Conservation (phyloP, 2,329 filamentous ascomycete genomes). For the Monosporascus sp. region DNA sequence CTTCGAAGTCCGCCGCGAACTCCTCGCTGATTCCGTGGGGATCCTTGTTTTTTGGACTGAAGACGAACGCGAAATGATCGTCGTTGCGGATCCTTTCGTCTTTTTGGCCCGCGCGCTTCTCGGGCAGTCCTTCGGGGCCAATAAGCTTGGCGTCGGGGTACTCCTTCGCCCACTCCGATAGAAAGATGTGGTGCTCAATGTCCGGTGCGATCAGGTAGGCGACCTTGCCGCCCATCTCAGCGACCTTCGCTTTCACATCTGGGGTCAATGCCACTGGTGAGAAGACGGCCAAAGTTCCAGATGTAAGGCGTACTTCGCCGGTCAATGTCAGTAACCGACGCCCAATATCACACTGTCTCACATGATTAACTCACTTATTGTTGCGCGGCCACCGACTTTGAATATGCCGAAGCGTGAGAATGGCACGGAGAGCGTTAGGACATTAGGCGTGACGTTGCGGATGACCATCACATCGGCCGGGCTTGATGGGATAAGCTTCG, state of each 20-base stretch:
- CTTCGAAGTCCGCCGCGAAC: slow-evolving; percentile 82
- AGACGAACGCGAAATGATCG: slow-evolving; percentile 62
- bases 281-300: slow-evolving; percentile 79
- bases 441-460: slow-evolving; percentile 72
- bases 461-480: slow-evolving; percentile 86
- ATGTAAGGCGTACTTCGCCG: slow-evolving; percentile 64
- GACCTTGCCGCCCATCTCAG: slow-evolving; percentile 62
- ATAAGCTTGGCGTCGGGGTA: slow-evolving; percentile 77
- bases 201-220: slow-evolving; percentile 85
- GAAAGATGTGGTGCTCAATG: slow-evolving; percentile 90
- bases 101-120: slow-evolving; percentile 63
- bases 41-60: slow-evolving; percentile 49
- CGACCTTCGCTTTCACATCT: slow-evolving; percentile 60
- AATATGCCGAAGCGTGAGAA: slow-evolving; percentile 76
- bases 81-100: slow-evolving; percentile 51
- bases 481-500: slow-evolving; percentile 61
- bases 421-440: slow-evolving; percentile 75
- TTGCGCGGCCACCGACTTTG: slow-evolving; percentile 82
- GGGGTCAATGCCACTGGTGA: slow-evolving; percentile 83
- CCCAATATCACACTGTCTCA: not conserved
- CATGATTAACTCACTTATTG: slow-evolving; percentile 58
- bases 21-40: slow-evolving; percentile 59
- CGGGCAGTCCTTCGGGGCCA: slow-evolving; percentile 74
- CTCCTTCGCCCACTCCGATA: slow-evolving; percentile 75
- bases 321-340: not conserved